Base-by-base conservation (phyloP, 1,284 basidiomycete species). In the Athelia sp. region DNA sequence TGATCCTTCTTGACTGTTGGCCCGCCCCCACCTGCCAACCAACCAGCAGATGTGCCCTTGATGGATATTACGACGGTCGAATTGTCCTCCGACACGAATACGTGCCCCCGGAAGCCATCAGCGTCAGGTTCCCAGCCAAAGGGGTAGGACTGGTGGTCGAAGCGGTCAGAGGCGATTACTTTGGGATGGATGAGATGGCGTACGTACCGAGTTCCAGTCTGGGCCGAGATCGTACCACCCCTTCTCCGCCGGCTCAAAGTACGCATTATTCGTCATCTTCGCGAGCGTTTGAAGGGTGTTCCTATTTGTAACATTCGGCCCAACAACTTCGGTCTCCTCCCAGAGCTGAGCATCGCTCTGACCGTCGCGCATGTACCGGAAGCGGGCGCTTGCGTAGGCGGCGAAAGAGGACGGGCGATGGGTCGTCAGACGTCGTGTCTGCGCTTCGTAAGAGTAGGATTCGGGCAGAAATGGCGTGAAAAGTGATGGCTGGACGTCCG, bases 251-350 rank as follows among this genome's bases (percentile, higher is more conserved):
- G 75, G 74, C 15, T 72, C 65, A 4, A 74, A 66, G 64, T 96
- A 98, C 11, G 94, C 88, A 60, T 95, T 90, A 49, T 76, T 82
- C 14, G 90, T 81, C 90, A 98, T 96, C 76, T 90, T 92, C 22
- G 91, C 93, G 22, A 98, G 74, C 8, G 82, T 71, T 11, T 87
- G 74, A 4, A 98, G 66, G 1, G 91, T 90, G 55, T 85, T 76
- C 15, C 90, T 78, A 59, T 83, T 82, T 4, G 76, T 74, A 1
- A 89, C 75, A 61, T 97, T 83, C 11, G 87, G 87, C 1, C 75
- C 79, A 1, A 60, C 54, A 1, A 85, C 64, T 23, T 81, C 74
- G 31, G 75, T 73, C 51, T 77, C 71, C 15, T 76, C 64, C 86
- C 87, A 79, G 11, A 67, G 55, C 42, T 76, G 47, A 3, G 62